A percentile compares a stretch with the other conserved stretches of the same genome.
Evolutionary conservation across 2,329 filamentous ascomycete genomes (phyloP).

Genomic region (Coniochaeta pulveracea): DNA sequence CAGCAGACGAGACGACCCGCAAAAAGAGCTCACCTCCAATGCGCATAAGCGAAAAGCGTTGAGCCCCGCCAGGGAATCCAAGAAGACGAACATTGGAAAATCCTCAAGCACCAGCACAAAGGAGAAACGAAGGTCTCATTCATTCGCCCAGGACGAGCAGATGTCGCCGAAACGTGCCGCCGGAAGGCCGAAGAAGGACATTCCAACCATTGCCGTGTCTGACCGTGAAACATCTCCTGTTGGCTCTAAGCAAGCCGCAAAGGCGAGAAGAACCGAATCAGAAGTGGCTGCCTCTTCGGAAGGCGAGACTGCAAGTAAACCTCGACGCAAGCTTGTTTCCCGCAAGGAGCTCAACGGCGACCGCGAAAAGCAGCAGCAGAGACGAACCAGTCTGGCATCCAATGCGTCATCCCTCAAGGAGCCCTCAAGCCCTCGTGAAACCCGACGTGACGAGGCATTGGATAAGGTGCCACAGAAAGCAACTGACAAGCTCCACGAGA

Average conservation of each 20-base stretch:
- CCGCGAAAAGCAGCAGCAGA: conserved; percentile 45
- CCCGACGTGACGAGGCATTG: conserved; percentile 31
- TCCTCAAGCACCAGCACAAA: conserved; percentile 29
- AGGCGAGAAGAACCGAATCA: conserved; percentile 40
- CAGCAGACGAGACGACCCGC: conserved; percentile 26
- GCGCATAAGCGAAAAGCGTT: conserved; percentile 33
- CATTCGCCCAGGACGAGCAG: conserved; percentile 34
- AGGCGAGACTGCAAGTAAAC: conserved; percentile 46
- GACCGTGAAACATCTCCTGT: conserved; percentile 43
- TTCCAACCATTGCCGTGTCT: conserved; percentile 33
- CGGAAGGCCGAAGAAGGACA: conserved; percentile 43
- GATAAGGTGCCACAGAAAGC: conserved; percentile 31
- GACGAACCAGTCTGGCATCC: conserved; percentile 46
- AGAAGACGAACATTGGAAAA: conserved; percentile 26
- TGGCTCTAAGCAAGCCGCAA: conserved; percentile 32
- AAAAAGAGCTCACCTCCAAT: conserved; percentile 28
- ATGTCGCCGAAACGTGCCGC: conserved; percentile 37
- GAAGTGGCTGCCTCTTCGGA: conserved; percentile 44
- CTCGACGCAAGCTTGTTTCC: conserved; percentile 51
- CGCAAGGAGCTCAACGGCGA: conserved; percentile 51
- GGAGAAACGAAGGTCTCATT: conserved; percentile 35
- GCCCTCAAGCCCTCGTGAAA: conserved; percentile 39
- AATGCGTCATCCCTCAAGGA: conserved; percentile 42
- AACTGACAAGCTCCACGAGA: conserved; percentile 46
- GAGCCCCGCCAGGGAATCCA: conserved; percentile 36